A percentile compares a stretch with the other conserved stretches of the same genome.
Conservation (phyloP, 441 rosid genomes). For the Adansonia gregorii region DNA sequence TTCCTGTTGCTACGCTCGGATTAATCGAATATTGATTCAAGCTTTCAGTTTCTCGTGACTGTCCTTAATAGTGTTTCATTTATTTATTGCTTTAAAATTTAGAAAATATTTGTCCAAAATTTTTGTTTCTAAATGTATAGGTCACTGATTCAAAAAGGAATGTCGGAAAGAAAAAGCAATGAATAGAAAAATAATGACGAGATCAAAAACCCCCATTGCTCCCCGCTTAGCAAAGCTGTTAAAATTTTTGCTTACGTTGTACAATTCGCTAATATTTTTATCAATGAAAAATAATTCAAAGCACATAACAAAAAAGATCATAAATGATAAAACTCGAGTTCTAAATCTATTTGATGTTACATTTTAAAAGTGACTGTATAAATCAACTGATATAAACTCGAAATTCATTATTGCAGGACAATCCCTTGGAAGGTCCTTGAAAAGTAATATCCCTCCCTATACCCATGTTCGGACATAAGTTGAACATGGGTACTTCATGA, state of each 20-base stretch:
- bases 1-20: conserved; percentile 86
- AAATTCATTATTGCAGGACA: too few relatives aligned
- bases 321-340: too few relatives aligned
- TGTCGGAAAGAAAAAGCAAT: conserved; percentile 6
- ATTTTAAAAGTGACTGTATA: too few relatives aligned
- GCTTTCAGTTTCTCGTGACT: neutral
- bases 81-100: conserved; percentile 17
- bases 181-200: neutral
- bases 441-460: too few relatives aligned
- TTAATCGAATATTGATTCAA: conserved; percentile 14
- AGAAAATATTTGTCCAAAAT: conserved; percentile 23
- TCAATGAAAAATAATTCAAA: neutral
- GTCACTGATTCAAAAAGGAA: conserved; percentile 24
- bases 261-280: conserved; percentile 19
- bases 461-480: too few relatives aligned
- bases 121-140: conserved; percentile 21
- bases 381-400: too few relatives aligned
- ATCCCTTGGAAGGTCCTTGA: too few relatives aligned
- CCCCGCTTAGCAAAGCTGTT: conserved; percentile 19
- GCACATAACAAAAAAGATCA: neutral
- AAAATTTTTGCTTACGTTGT: conserved; percentile 23
- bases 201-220: neutral
- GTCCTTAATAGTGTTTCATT: conserved; percentile 9
- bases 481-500: too few relatives aligned
- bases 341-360: too few relatives aligned